Evolutionary conservation across 805 yeast genomes (phyloP).

Genomic region (Starmerella vitae): DNA sequence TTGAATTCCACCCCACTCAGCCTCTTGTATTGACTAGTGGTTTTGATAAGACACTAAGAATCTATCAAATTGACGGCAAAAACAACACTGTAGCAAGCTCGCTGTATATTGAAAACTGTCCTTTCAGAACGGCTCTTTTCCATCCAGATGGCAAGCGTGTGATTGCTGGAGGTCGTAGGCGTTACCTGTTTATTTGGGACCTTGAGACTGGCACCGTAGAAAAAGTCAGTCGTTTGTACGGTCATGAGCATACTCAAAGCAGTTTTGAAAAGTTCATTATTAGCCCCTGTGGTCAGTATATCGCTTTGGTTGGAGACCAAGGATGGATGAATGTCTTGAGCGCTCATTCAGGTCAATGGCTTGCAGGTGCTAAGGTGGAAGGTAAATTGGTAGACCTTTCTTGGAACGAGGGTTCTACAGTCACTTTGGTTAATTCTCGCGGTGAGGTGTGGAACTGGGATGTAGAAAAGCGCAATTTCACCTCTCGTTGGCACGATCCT

Average conservation of each 20-base stretch:
- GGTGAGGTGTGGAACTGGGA: slow-evolving; percentile 90
- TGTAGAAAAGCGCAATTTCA: slow-evolving; percentile 36
- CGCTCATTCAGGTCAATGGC: slow-evolving; percentile 71
- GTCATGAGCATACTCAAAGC: slow-evolving; percentile 69
- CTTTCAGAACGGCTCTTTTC: slow-evolving; percentile 65
- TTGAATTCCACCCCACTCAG: slow-evolving; percentile 71
- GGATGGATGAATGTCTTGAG: slow-evolving; percentile 85
- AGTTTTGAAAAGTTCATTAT: slow-evolving; percentile 70
- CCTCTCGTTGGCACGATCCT: slow-evolving; percentile 69
- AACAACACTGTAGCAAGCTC: slow-evolving; percentile 69
- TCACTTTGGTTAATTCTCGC: slow-evolving; percentile 52
- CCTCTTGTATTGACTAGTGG: slow-evolving; percentile 86
- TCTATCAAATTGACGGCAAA: slow-evolving; percentile 85
- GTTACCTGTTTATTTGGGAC: slow-evolving; percentile 88
- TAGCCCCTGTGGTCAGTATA: slow-evolving; percentile 55
- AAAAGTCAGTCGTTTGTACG: slow-evolving; percentile 78
- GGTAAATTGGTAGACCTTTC: slow-evolving; percentile 75
- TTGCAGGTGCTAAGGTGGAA: slow-evolving; percentile 76
- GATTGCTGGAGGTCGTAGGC: slow-evolving; percentile 81
- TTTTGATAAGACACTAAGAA: slow-evolving; percentile 72
- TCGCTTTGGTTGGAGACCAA: slow-evolving; percentile 67
- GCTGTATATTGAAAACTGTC: slow-evolving; percentile 57
- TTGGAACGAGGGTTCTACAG: slow-evolving; percentile 37
- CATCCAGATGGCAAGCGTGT: slow-evolving; percentile 41
- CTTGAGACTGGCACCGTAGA: slow-evolving; percentile 60